A percentile compares a stretch with the other conserved stretches of the same genome.
phyloP scores from a whole-genome alignment of 2,329 filamentous ascomycete genomes.

The Nemania sp. region DNA sequence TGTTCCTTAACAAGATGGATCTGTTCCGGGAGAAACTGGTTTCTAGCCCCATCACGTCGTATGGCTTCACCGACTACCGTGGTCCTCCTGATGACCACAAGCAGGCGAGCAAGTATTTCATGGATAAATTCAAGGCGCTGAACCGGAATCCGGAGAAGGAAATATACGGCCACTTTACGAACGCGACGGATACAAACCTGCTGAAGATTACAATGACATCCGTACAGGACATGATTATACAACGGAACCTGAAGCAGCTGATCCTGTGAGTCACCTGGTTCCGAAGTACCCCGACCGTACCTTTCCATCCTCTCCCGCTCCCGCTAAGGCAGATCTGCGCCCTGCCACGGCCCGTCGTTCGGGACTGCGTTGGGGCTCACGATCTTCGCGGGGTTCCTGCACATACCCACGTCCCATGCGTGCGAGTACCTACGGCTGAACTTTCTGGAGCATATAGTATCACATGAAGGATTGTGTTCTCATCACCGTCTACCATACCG shows the following conservation, averaged over 20 bases:
- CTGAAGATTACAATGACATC: constrained; percentile 88
- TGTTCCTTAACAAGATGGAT: constrained; percentile 91
- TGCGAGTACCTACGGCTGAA: constrained; percentile 48
- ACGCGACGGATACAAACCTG: constrained; percentile 76
- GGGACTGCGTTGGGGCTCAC: constrained; percentile 37
- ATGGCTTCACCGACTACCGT: constrained; percentile 83
- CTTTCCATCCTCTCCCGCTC: constrained; percentile 32
- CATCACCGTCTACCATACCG: constrained; percentile 28
- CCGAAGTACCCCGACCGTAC: constrained; percentile 40
- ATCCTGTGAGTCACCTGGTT: constrained; percentile 69
- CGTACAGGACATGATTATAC: constrained; percentile 89
- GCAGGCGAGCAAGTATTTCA: constrained; percentile 82
- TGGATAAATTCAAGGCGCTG: constrained; percentile 82
- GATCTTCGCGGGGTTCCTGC: constrained; percentile 37
- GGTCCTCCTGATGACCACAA: constrained; percentile 78
- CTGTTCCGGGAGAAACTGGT: constrained; percentile 82
- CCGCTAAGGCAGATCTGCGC: constrained; percentile 33
- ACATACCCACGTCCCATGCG: constrained; percentile 34
- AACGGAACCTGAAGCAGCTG: constrained; percentile 83
- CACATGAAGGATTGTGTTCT: constrained; percentile 38
- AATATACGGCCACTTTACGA: constrained; percentile 73
- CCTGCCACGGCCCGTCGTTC: constrained; percentile 36
- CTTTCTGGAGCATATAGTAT: constrained; percentile 52
- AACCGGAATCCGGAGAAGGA: constrained; percentile 76
- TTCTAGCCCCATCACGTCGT: constrained; percentile 76